Evolutionary conservation across 2,329 filamentous ascomycete genomes (phyloP).

Genomic region (Fusarium tjaetaba): DNA sequence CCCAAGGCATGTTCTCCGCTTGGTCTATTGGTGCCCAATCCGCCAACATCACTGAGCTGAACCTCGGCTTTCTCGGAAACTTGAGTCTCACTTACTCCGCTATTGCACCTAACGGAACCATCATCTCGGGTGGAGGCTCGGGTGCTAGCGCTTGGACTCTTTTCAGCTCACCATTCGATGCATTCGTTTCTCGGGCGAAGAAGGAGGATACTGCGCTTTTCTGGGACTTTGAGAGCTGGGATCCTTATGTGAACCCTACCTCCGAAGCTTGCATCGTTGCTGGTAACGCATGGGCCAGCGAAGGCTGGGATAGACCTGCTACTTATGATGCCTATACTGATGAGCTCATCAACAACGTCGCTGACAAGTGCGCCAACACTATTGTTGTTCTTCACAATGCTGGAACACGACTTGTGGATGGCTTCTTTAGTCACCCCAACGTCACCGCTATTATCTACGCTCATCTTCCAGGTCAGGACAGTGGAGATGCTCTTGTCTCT

Average conservation of each 20-base stretch:
- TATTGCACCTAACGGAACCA: background rate
- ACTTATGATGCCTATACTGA: conserved; percentile 76
- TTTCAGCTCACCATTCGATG: conserved; percentile 2
- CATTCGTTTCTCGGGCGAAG: background rate
- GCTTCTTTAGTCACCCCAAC: conserved; percentile 71
- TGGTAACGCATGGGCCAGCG: conserved; percentile 79
- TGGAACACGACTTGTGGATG: conserved; percentile 58
- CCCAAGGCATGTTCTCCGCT: background rate
- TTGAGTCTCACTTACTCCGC: background rate
- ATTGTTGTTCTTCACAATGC: conserved; percentile 73
- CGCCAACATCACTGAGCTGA: conserved; percentile 8
- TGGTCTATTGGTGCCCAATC: conserved; percentile 1
- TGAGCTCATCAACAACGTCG: conserved; percentile 66
- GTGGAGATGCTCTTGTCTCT: conserved; percentile 63
- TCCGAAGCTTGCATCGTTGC: conserved; percentile 80
- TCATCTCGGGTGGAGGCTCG: conserved; percentile 8
- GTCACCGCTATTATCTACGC: conserved; percentile 71
- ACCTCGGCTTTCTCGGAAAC: background rate
- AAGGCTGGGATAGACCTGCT: conserved; percentile 74
- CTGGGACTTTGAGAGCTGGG: conserved; percentile 15
- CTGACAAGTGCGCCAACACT: conserved; percentile 68
- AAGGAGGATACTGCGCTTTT: background rate
- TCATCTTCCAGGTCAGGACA: conserved; percentile 73
- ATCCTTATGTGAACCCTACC: background rate
- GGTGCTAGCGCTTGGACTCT: background rate